Evolutionary conservation across 2,329 filamentous ascomycete species (phyloP).

Genomic region (Scedosporium minutisporum): DNA sequence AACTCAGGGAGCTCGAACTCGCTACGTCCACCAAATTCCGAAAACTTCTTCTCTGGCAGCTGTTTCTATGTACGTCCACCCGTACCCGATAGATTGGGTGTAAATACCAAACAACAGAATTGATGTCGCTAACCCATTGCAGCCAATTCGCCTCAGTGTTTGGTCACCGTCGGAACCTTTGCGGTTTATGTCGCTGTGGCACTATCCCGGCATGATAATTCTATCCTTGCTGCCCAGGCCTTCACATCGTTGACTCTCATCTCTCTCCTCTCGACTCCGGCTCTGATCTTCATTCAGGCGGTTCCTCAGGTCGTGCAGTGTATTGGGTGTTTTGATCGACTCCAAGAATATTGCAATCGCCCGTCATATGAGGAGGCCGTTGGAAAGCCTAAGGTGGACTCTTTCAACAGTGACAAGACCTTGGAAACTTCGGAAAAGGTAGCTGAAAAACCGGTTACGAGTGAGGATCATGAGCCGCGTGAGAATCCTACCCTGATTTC

Average conservation of each 20-base stretch:
- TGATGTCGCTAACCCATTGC: background rate
- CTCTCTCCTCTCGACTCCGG: background rate
- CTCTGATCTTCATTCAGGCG: background rate
- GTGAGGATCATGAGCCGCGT: background rate
- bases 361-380: background rate
- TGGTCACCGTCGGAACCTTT: background rate
- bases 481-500: background rate
- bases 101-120: background rate
- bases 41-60: constrained; percentile 13
- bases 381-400: background rate
- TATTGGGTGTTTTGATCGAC: background rate
- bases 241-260: background rate
- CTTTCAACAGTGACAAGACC: background rate
- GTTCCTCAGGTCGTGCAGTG: background rate
- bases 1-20: constrained; percentile 19
- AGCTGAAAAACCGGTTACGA: background rate
- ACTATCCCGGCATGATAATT: background rate
- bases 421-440: background rate
- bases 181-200: background rate
- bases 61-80: constrained; percentile 13
- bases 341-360: background rate
- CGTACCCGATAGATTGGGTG: background rate
- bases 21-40: constrained; percentile 18
- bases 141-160: background rate
- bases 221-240: background rate